These are phyloP conservation scores for Spongispora temasekensis DNA, from an alignment of 1,284 basidiomycete genomes.

Conservation along the genomic window DNA sequence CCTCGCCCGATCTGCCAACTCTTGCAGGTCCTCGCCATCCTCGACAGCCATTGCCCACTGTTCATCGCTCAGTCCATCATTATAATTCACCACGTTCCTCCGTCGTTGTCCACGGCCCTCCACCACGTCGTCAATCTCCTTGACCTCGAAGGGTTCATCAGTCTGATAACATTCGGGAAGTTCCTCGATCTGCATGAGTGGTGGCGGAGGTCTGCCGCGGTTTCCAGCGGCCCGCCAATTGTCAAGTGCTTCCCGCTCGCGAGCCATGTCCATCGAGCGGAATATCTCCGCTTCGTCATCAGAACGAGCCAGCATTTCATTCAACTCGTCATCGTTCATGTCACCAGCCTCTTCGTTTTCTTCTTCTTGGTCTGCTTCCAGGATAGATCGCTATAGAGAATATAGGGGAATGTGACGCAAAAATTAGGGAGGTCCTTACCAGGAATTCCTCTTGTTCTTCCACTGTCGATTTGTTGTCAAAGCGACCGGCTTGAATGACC, in stretches of 20 bases:
- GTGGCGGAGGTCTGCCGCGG: slow-evolving; percentile 76
- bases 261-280: slow-evolving; percentile 82
- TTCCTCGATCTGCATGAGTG: slow-evolving; percentile 87
- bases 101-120: slow-evolving; percentile 86
- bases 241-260: slow-evolving; percentile 70
- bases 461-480: slow-evolving; percentile 98
- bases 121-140: slow-evolving; percentile 66
- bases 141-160: slow-evolving; percentile 76
- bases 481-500: slow-evolving; percentile 98
- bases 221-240: slow-evolving; percentile 78
- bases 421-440: slow-evolving; percentile 47
- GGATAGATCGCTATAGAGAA: slow-evolving; percentile 65
- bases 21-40: slow-evolving; percentile 85
- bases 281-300: slow-evolving; percentile 84
- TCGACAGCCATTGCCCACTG: slow-evolving; percentile 91
- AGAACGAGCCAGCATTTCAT: slow-evolving; percentile 87
- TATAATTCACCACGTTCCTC: slow-evolving; percentile 87
- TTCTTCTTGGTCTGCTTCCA: slow-evolving; percentile 90
- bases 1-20: slow-evolving; percentile 62
- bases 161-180: slow-evolving; percentile 91
- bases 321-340: slow-evolving; percentile 97
- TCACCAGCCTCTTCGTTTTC: slow-evolving; percentile 93
- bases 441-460: slow-evolving; percentile 97
- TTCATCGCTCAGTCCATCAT: slow-evolving; percentile 93
- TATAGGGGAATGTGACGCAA: neutral